These are phyloP conservation scores for Dioscorea zingiberensis DNA, from an alignment of 106 monocot species.

Conservation along the genomic window DNA sequence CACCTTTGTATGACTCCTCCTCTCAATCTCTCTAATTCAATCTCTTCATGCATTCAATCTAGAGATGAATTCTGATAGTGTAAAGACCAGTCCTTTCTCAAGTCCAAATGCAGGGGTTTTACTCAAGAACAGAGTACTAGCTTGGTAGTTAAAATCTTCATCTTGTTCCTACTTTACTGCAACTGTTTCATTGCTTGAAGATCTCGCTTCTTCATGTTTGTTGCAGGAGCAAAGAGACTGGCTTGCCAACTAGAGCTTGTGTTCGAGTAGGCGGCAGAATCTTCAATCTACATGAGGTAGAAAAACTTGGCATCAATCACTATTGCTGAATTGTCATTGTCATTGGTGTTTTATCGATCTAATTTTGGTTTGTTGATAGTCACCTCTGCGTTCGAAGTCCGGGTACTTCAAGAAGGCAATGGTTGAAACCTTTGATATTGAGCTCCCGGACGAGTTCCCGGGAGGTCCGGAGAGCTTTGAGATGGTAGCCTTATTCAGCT, in stretches of 20 bases:
- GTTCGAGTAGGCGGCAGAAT: conserved; percentile 34
- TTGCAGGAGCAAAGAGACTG: conserved; percentile 64
- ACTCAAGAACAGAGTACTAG: conserved; percentile 46
- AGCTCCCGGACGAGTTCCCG: conserved; percentile 42
- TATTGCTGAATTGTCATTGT: background rate
- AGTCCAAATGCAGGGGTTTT: conserved; percentile 49
- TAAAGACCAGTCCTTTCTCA: conserved; percentile 30
- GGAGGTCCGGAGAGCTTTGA: conserved; percentile 70
- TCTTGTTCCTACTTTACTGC: background rate
- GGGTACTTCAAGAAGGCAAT: conserved; percentile 58
- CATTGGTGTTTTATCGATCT: too few species aligned
- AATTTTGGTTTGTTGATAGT: conserved; percentile 20
- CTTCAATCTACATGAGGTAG: conserved; percentile 66
- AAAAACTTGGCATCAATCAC: background rate
- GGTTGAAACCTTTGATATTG: conserved; percentile 17
- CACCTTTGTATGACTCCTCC: too few species aligned
- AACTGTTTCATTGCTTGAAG: background rate
- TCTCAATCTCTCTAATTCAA: background rate
- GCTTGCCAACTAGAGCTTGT: conserved; percentile 30
- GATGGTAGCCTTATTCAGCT: conserved; percentile 49
- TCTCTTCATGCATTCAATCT: background rate
- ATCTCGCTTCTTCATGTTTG: too few species aligned
- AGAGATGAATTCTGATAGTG: conserved; percentile 29
- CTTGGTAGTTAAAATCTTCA: conserved; percentile 31
- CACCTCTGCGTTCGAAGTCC: conserved; percentile 44